Base-by-base conservation (phyloP, 2,329 filamentous ascomycete species). In the Fusarium ambrosium region DNA sequence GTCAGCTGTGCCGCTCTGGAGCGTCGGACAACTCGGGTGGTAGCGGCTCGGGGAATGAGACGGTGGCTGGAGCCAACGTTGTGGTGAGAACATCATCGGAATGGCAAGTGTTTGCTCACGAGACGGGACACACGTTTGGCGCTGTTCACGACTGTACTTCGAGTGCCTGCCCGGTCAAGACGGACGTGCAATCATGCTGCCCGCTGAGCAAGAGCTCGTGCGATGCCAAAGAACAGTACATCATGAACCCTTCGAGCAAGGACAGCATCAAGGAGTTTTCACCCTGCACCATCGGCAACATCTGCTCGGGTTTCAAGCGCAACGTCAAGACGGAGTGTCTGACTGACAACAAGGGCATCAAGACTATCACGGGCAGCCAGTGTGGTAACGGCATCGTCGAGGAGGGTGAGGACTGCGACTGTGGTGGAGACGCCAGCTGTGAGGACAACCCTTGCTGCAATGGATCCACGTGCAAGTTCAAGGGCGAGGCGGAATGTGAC, bases 341-440 rank as follows among this genome's bases (percentile, higher is more conserved):
- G 51, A 92, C 91, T n/a, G 92, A 94, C 82, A 99, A 99, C 86
- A 91, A 90, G 77, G 92, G 94, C 74, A 91, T 99, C 56, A 89
- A 90, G 36, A 97, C 93, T 32, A 94, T 97, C 77, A 93, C 92
- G 0, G 94, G 93, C 64, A 93, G 92, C 77, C 92, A 95, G 80
- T 99, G 97, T 83, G 97, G 97, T 68, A 99, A 99, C 83, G 97
- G 97, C 64, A 98, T 99, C 75, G 97, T 99, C 61, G 97, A 98
- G 84, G 87, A 89, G 20, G 97, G 95, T 73, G 97, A 99, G 84
- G 93, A 99, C 63, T 99, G 97, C 84, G 97, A 99, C 83, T 99
- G 97, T 79, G 97, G 97, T 72, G 96, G 96, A 64, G 85, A 87
- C 16, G 83, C 86, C 16, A 90, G 90, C 43, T 99, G 97, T 81